A percentile compares a stretch with the other conserved stretches of the same genome.
Evolutionary conservation across 2,329 filamentous ascomycete genomes (phyloP).

Genomic region (Penicillium sp.): DNA sequence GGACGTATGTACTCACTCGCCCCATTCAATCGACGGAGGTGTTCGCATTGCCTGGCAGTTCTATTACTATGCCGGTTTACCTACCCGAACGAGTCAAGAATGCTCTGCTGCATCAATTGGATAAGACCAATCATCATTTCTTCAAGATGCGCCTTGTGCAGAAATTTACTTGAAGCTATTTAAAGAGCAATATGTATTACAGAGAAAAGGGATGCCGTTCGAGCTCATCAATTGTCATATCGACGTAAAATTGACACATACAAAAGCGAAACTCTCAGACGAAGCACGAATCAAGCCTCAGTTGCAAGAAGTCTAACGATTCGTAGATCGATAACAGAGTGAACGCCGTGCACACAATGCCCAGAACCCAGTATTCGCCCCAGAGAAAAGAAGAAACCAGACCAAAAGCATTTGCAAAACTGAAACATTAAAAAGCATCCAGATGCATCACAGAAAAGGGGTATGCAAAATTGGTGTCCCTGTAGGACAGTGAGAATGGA

Average conservation of each 20-base stretch:
- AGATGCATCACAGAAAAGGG: slow-evolving; percentile 21
- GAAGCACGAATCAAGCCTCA: slow-evolving; percentile 15
- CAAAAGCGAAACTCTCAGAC: slow-evolving; percentile 9
- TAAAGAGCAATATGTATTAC: neutral
- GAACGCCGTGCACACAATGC: slow-evolving; percentile 29
- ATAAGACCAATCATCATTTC: too few relatives aligned
- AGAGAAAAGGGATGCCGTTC: neutral
- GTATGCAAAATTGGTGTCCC: slow-evolving; percentile 22
- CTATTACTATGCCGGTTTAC: too few relatives aligned
- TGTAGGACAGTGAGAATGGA: slow-evolving; percentile 21
- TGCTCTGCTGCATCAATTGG: too few relatives aligned
- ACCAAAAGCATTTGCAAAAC: slow-evolving; percentile 7
- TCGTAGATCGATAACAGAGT: slow-evolving; percentile 18
- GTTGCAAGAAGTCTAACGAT: slow-evolving; percentile 22
- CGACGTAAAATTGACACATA: slow-evolving; percentile 20
- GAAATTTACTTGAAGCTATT: too few relatives aligned
- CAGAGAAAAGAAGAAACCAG: slow-evolving; percentile 14
- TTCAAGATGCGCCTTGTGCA: too few relatives aligned
- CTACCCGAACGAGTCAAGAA: too few relatives aligned
- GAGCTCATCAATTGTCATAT: slow-evolving; percentile 21
- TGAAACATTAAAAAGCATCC: slow-evolving; percentile 20
- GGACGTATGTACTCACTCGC: too few relatives aligned
- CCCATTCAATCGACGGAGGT: too few relatives aligned
- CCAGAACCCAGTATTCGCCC: slow-evolving; percentile 24
- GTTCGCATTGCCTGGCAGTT: too few relatives aligned